phyloP scores from a whole-genome alignment of 23 red algal genomes.

The Gracilaria gracilis region DNA sequence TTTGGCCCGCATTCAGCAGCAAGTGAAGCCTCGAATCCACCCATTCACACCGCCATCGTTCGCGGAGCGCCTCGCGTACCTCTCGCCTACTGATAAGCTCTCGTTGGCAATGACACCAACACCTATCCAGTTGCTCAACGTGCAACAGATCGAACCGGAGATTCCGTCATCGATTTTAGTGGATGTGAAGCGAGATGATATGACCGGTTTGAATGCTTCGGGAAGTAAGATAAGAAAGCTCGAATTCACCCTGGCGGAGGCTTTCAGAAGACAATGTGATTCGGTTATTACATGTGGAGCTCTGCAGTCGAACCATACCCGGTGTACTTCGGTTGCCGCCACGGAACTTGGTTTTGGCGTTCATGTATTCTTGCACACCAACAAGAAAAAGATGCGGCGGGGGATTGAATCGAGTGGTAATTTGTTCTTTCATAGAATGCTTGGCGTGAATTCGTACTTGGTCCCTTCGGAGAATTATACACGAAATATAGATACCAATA shows the following conservation, averaged over 20 bases:
- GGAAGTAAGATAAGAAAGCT: conserved; percentile 80
- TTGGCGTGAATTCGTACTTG: conserved; percentile 54
- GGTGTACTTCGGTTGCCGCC: conserved; percentile 62
- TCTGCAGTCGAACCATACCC: conserved; percentile 61
- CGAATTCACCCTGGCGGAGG: conserved; percentile 63
- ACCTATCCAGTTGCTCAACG: conserved; percentile 44
- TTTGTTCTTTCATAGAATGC: conserved; percentile 49
- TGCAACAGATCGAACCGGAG: neutral
- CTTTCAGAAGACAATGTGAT: neutral
- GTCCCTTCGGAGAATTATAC: conserved; percentile 31
- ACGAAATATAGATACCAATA: conserved; percentile 22
- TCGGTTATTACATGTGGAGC: conserved; percentile 62
- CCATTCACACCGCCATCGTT: conserved; percentile 24
- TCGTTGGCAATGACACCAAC: conserved; percentile 42
- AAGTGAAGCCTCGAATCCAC: neutral
- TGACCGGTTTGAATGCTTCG: conserved; percentile 34
- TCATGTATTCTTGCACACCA: conserved; percentile 64
- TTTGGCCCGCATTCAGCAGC: neutral
- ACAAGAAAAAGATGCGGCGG: neutral
- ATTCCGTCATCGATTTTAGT: conserved; percentile 1
- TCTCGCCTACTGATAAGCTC: conserved; percentile 34
- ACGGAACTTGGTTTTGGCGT: conserved; percentile 35
- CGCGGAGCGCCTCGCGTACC: neutral
- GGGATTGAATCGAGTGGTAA: conserved; percentile 46
- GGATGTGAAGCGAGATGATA: conserved; percentile 77